Evolutionary conservation across 257 asterid genomes (phyloP), one percentile per base, ranked within the genome.

Genomic region (Capsicum pubescens): DNA sequence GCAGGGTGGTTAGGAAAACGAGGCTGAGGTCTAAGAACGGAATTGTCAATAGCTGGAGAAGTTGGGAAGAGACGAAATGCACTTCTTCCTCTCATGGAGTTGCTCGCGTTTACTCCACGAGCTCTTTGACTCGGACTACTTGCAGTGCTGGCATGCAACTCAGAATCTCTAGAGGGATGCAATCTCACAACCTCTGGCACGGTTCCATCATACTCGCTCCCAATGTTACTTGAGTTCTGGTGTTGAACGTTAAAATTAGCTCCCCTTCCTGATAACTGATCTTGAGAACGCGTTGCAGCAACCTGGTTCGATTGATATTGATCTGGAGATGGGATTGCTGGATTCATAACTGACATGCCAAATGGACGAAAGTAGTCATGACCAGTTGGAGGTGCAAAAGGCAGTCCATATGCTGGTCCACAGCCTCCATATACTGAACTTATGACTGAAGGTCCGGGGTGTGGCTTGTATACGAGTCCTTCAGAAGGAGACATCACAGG

Each of bases 401-500:
- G 86, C 69, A 83, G 82, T 59, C 86, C 87, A 70, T 87, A 93
- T 57, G 88, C 71, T 1, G 94, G 88, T 9, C 88, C 93, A 63
- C 83, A 86, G 58, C 87, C 87, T 0, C 91, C 90, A 17, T 83
- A 86, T 50, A 85, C 79, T 8, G 89, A 90, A 81, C 90, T 86
- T 70, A 59, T 81, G 21, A 74, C 88, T 56, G 91, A 92, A 0
- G 92, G 92, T 10, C 92, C 94, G 3, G 91, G 95, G 70, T 88
- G 92, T 4, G 98, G 99, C 87, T 95, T 97, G 87, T 93, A 95
- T 11, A 97, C 92, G 0, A 95, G 89, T 79, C 98, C 99, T 89
- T 93, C 99, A 1, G 97, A 92, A 64, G 98, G 97, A 64, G 99
- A 92, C 97, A 95, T 92, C 79, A 97, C 92, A 0, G 99, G 98